phyloP scores from a whole-genome alignment of 2,329 filamentous ascomycete species.

The Cladosporium sp. region DNA sequence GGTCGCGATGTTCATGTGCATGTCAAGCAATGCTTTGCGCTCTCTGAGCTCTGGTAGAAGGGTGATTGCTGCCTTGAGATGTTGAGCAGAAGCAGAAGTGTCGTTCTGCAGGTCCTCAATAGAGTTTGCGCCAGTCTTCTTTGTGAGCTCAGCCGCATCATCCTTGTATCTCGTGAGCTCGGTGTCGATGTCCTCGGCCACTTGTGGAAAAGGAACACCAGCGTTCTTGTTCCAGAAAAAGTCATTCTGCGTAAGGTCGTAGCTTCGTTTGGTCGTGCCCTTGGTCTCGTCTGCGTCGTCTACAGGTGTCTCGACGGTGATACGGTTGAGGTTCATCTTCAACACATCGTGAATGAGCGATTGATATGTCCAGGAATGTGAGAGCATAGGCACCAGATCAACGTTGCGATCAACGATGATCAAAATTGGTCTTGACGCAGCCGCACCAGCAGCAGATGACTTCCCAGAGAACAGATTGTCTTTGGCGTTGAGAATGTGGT shows the following conservation, averaged over 20 bases:
- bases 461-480: conserved; percentile 83
- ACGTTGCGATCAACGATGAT: conserved; percentile 94
- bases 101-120: conserved; percentile 92
- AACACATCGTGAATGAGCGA: conserved; percentile 77
- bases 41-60: conserved; percentile 87
- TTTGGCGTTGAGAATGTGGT: conserved; percentile 96
- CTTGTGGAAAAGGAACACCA: conserved; percentile 84
- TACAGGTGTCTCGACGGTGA: conserved; percentile 79
- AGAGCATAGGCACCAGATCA: conserved; percentile 96
- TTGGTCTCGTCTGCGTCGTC: conserved; percentile 74
- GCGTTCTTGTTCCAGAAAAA: conserved; percentile 98
- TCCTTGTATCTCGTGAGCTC: conserved; percentile 94
- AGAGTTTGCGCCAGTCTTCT: conserved; percentile 87
- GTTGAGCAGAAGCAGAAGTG: conserved; percentile 81
- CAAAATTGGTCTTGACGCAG: conserved; percentile 78
- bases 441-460: conserved; percentile 58
- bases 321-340: conserved; percentile 82
- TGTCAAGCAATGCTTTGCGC: conserved; percentile 87
- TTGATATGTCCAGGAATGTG: conserved; percentile 89
- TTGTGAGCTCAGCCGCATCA: conserved; percentile 88
- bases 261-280: conserved; percentile 77
- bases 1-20: conserved; percentile 98
- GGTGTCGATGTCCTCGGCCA: conserved; percentile 91
- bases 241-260: conserved; percentile 84
- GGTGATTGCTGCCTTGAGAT: conserved; percentile 93